A percentile compares a stretch with the other conserved stretches of the same genome.
phyloP scores from a whole-genome alignment of 78 protist species.

The Ministeria vibrans region DNA sequence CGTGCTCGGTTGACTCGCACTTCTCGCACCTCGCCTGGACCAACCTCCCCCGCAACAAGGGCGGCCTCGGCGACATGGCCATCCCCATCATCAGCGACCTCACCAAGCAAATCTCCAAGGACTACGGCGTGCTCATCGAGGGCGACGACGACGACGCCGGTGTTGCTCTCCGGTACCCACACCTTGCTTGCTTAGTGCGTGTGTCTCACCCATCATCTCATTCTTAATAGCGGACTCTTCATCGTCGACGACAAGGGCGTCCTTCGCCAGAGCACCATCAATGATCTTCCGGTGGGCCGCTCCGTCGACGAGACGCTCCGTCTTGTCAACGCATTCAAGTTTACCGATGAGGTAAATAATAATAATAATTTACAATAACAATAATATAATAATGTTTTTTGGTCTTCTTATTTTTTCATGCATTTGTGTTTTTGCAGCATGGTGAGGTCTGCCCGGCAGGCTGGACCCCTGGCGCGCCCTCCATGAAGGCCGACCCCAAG shows the following conservation, averaged over 20 bases:
- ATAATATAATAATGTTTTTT: not conserved
- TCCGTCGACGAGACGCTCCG: conserved; percentile 61
- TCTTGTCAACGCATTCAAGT: conserved; percentile 51
- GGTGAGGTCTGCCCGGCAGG: conserved; percentile 67
- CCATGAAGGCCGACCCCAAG: not conserved
- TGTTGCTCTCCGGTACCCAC: conserved; percentile 21
- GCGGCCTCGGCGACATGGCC: conserved; percentile 83
- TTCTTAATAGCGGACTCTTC: conserved; percentile 37
- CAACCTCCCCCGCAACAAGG: conserved; percentile 76
- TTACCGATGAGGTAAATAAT: not conserved
- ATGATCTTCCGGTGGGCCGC: conserved; percentile 62
- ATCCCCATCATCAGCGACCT: conserved; percentile 81
- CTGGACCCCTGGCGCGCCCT: conserved; percentile 48
- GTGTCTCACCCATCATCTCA: not conserved
- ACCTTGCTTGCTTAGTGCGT: not conserved
- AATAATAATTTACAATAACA: not conserved
- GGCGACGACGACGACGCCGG: conserved; percentile 17
- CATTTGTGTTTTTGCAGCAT: not conserved
- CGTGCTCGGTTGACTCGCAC: conserved; percentile 67
- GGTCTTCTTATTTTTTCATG: not conserved
- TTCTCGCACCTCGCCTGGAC: conserved; percentile 88
- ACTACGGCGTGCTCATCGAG: conserved; percentile 69
- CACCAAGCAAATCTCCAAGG: conserved; percentile 49
- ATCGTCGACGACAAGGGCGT: conserved; percentile 57
- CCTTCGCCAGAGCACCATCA: conserved; percentile 46